Conservation (phyloP, 345 rosid species). For the Eucalyptus urophylla region DNA sequence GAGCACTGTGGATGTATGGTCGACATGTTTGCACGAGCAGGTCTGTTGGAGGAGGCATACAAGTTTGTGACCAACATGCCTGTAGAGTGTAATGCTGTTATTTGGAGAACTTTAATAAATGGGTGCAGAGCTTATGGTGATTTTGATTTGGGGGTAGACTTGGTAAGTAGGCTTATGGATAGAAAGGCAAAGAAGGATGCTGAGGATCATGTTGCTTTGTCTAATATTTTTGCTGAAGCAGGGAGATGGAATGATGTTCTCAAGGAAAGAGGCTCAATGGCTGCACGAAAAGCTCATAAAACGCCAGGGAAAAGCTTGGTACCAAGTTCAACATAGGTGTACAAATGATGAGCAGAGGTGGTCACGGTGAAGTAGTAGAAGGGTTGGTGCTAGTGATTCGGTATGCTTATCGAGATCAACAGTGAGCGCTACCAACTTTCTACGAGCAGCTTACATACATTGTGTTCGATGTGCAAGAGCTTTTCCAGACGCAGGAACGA, state of each 20-base stretch:
- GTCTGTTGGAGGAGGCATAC: conserved; percentile 7
- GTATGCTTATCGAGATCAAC: background rate
- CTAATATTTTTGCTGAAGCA: conserved; percentile 7
- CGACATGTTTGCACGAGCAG: conserved; percentile 15
- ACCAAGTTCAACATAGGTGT: background rate
- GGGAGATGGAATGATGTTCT: conserved; percentile 11
- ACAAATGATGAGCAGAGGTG: background rate
- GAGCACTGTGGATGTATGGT: conserved; percentile 18
- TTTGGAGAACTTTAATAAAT: conserved; percentile 6
- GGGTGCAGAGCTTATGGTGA: conserved; percentile 7
- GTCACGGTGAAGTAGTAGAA: background rate
- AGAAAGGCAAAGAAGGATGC: background rate
- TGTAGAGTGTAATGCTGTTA: background rate
- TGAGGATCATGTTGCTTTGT: conserved; percentile 2
- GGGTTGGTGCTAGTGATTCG: background rate
- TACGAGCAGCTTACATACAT: background rate
- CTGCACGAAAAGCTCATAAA: background rate
- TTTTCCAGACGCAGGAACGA: background rate
- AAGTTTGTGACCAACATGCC: conserved; percentile 4
- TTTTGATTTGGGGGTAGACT: conserved; percentile 1
- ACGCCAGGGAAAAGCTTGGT: conserved; percentile 6
- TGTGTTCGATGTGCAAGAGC: background rate
- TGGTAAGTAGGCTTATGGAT: background rate
- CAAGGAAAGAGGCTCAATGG: background rate
- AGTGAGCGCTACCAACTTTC: background rate